Conservation (phyloP, 1,139 yeast genomes). For the Taphrina communis region DNA sequence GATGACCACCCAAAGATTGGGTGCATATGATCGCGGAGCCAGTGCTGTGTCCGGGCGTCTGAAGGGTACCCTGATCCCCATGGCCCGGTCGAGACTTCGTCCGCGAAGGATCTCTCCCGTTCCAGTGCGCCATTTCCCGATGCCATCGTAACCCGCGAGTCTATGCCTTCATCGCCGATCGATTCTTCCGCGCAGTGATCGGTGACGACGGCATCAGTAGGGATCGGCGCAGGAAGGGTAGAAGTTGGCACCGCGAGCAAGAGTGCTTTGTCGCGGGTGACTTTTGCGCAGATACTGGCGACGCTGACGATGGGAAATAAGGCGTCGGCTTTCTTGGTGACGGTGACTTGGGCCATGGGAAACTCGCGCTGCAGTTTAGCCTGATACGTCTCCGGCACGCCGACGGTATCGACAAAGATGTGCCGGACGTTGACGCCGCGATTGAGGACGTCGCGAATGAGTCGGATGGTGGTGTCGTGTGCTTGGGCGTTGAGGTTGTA, state of each 20-base stretch:
- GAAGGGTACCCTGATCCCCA: conserved; percentile 75
- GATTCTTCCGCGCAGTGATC: too few relatives aligned
- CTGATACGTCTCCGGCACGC: conserved; percentile 87
- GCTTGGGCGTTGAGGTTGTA: conserved; percentile 94
- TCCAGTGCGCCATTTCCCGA: background rate
- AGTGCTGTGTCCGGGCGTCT: conserved; percentile 79
- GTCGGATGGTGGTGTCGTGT: conserved; percentile 84
- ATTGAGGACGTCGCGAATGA: conserved; percentile 68
- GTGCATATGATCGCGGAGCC: conserved; percentile 71
- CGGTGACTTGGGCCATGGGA: conserved; percentile 75
- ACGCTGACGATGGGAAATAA: conserved; percentile 92
- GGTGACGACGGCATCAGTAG: background rate
- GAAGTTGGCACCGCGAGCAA: conserved; percentile 47
- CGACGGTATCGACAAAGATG: conserved; percentile 92
- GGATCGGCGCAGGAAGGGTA: background rate
- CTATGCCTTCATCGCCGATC: too few relatives aligned
- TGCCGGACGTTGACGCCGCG: conserved; percentile 62
- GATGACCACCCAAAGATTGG: conserved; percentile 83
- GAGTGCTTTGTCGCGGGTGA: conserved; percentile 81
- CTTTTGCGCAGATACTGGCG: conserved; percentile 97
- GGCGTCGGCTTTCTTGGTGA: conserved; percentile 95
- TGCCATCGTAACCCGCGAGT: too few relatives aligned
- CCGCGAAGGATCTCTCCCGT: conserved; percentile 1
- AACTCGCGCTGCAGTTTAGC: conserved; percentile 71
- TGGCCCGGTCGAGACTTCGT: conserved; percentile 47